Conservation (phyloP, 257 asterid genomes). For the Pogostemon cablin region DNA sequence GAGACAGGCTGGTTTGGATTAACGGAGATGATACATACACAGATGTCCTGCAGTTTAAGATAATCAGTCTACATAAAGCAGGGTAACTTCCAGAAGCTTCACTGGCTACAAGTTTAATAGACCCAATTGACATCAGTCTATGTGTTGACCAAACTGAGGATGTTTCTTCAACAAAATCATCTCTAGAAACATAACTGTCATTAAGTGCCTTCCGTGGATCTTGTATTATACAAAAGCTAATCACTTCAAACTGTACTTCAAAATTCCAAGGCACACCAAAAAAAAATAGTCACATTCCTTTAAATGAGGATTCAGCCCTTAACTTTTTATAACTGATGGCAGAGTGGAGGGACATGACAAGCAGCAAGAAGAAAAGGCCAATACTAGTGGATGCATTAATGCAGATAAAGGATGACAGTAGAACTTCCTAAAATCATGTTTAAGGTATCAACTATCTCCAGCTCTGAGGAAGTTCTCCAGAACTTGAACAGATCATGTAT, state of each 20-base stretch:
- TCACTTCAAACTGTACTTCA: conserved; percentile 31
- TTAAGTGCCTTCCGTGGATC: conserved; percentile 21
- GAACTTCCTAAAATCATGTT: conserved; percentile 16
- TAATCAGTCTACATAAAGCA: conserved; percentile 21
- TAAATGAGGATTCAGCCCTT: conserved; percentile 18
- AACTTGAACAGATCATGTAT: conserved; percentile 13
- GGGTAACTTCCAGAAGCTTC: conserved; percentile 20
- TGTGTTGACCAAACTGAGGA: conserved; percentile 24
- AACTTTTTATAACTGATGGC: conserved; percentile 11
- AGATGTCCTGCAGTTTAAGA: conserved; percentile 11
- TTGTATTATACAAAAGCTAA: conserved; percentile 11
- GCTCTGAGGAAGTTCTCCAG: conserved; percentile 19
- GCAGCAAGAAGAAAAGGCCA: conserved; percentile 21
- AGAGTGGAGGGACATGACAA: conserved; percentile 10
- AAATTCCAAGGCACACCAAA: conserved; percentile 21
- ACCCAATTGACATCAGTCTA: conserved; percentile 27
- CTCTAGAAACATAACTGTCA: conserved; percentile 24
- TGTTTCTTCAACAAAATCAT: neutral
- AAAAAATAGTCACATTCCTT: conserved; percentile 5
- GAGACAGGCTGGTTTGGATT: conserved; percentile 8
- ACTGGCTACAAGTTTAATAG: conserved; percentile 19
- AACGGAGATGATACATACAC: neutral
- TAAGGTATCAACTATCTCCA: conserved; percentile 3
- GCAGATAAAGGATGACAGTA: conserved; percentile 4
- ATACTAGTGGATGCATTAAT: conserved; percentile 13